phyloP scores from a whole-genome alignment of 1,139 yeast species.

The Saccharomyces hybrid region DNA sequence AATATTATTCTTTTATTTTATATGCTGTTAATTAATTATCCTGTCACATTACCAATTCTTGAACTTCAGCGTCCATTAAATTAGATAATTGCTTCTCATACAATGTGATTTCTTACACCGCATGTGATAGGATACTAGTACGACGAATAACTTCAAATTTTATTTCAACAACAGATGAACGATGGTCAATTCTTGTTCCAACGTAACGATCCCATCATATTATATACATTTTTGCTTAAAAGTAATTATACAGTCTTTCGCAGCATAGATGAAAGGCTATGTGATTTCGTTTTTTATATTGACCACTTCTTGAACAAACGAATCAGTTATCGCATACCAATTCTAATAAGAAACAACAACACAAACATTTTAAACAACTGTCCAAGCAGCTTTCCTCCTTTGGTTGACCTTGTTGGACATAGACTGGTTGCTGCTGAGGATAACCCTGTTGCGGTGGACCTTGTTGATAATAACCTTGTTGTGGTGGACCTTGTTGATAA shows the following conservation, averaged over 20 bases:
- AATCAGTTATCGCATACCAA: slow-evolving; percentile 25
- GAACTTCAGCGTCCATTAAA: too few species aligned
- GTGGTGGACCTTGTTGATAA: slow-evolving; percentile 33
- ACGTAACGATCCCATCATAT: not conserved
- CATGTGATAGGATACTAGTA: not conserved
- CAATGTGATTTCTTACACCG: not conserved
- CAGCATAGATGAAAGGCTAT: not conserved
- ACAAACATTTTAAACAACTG: slow-evolving; percentile 34
- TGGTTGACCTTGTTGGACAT: slow-evolving; percentile 35
- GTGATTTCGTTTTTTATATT: not conserved
- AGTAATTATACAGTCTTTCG: not conserved
- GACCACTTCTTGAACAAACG: not conserved
- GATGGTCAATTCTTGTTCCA: not conserved
- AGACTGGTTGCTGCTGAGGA: slow-evolving; percentile 36
- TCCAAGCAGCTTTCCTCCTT: slow-evolving; percentile 32
- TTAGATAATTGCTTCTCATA: too few species aligned
- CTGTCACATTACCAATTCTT: too few species aligned
- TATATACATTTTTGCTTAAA: not conserved
- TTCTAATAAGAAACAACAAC: slow-evolving; percentile 35
- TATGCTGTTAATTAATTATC: too few species aligned
- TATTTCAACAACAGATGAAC: not conserved
- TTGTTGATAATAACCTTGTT: slow-evolving; percentile 30
- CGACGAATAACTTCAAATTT: not conserved
- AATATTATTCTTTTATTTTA: too few species aligned
- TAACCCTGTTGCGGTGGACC: slow-evolving; percentile 35